Evolutionary conservation across 2,329 filamentous ascomycete species (phyloP).

Genomic region (Helicocarpus griseus): DNA sequence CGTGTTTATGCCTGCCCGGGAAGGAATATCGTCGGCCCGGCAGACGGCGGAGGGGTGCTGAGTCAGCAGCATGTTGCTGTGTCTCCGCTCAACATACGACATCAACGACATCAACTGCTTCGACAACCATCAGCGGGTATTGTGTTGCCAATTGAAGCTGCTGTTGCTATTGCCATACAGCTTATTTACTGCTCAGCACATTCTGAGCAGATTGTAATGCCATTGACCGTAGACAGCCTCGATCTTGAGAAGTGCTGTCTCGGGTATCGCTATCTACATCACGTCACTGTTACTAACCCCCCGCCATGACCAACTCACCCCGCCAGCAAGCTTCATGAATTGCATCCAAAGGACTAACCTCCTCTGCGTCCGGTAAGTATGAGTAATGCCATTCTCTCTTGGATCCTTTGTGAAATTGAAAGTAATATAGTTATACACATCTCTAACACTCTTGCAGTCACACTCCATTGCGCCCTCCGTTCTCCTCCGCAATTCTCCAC

Average conservation of each 20-base stretch:
- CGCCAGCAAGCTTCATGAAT: not conserved
- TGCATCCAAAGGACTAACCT: not conserved
- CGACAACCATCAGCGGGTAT: not conserved
- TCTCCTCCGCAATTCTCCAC: constrained; percentile 3
- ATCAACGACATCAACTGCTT: not conserved
- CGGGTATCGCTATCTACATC: not conserved
- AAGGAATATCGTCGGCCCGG: constrained; percentile 1
- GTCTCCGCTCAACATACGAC: not conserved
- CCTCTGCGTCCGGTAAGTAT: not conserved
- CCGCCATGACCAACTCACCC: not conserved
- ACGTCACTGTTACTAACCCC: not conserved
- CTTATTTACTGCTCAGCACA: not conserved
- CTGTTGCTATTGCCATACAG: too few species aligned
- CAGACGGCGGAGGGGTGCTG: too few species aligned
- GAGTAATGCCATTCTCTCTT: too few species aligned
- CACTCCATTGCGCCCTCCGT: not conserved
- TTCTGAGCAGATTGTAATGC: not conserved
- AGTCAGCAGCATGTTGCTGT: too few species aligned
- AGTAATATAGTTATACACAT: not conserved
- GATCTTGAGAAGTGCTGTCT: not conserved
- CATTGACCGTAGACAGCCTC: not conserved
- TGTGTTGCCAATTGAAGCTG: not conserved
- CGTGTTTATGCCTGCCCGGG: not conserved
- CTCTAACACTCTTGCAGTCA: not conserved
- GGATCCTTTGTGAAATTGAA: not conserved